Conservation (phyloP, 768 basidiomycete species). For the Suillus bovinus region DNA sequence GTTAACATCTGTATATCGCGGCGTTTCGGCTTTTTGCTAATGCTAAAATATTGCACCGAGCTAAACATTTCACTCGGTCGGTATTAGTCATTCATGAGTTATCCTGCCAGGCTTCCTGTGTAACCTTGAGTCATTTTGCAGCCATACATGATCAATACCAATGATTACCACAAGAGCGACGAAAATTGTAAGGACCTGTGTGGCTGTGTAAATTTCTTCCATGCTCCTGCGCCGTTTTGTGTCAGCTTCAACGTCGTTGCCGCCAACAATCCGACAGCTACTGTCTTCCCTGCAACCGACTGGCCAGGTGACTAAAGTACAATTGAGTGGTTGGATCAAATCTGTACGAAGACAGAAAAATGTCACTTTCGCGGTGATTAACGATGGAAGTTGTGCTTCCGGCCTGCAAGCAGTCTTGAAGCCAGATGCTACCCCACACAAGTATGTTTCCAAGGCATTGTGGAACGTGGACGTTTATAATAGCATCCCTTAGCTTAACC, state of each 20-base stretch:
- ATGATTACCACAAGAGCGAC: neutral
- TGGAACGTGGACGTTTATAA: neutral
- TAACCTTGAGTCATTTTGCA: neutral
- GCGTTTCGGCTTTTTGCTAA: constrained; percentile 15
- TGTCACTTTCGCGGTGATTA: constrained; percentile 80
- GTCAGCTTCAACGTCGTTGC: constrained; percentile 30
- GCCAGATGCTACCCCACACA: constrained; percentile 36
- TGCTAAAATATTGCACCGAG: constrained; percentile 26
- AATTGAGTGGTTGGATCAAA: constrained; percentile 82
- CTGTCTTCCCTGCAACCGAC: constrained; percentile 23
- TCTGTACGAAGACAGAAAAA: constrained; percentile 86
- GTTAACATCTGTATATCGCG: constrained; percentile 10
- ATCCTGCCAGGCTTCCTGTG: neutral
- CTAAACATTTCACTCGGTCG: constrained; percentile 19
- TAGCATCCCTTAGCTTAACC: constrained; percentile 38
- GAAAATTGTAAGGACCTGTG: neutral
- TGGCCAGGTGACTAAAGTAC: constrained; percentile 21
- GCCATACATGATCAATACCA: neutral
- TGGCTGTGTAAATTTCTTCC: constrained; percentile 26
- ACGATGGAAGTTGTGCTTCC: constrained; percentile 74
- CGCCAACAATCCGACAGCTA: constrained; percentile 39
- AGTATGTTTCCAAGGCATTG: constrained; percentile 25
- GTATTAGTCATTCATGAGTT: constrained; percentile 15
- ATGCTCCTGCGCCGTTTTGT: constrained; percentile 32
- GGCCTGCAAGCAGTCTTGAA: constrained; percentile 79